phyloP scores from a whole-genome alignment of 345 rosid genomes.

The Garcia nutans region DNA sequence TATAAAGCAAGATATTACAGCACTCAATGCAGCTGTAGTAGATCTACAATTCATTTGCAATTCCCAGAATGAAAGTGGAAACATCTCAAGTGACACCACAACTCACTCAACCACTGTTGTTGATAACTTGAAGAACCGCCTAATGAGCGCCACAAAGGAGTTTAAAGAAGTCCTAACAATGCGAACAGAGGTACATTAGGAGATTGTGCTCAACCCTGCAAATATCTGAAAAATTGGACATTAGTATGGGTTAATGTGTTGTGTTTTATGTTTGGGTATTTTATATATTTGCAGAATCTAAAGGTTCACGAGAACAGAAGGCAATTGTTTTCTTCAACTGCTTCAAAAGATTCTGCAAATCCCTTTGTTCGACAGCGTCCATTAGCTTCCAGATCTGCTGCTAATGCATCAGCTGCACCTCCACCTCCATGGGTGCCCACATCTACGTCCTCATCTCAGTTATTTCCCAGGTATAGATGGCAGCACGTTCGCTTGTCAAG shows the following conservation, averaged over 20 bases:
- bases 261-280: not conserved
- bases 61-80: slow-evolving; percentile 55
- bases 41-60: slow-evolving; percentile 71
- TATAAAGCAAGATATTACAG: slow-evolving; percentile 80
- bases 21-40: slow-evolving; percentile 69
- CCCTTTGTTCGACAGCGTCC: slow-evolving; percentile 82
- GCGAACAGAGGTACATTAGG: slow-evolving; percentile 64
- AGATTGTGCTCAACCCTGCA: not conserved
- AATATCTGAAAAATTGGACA: not conserved
- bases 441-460: slow-evolving; percentile 45
- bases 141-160: slow-evolving; percentile 82
- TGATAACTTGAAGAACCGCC: slow-evolving; percentile 68
- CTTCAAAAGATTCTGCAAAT: slow-evolving; percentile 68
- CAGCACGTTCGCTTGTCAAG: not conserved
- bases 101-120: slow-evolving; percentile 74
- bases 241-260: not conserved
- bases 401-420: slow-evolving; percentile 49
- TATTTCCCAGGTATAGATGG: slow-evolving; percentile 42
- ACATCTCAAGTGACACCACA: slow-evolving; percentile 65
- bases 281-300: slow-evolving; percentile 50
- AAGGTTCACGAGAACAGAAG: slow-evolving; percentile 79
- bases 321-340: slow-evolving; percentile 64
- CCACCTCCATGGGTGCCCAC: slow-evolving; percentile 77
- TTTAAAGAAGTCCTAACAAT: slow-evolving; percentile 81
- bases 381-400: slow-evolving; percentile 53